Conservation (phyloP, 192 early-diverging fungal species). For the Backusella macrospora region DNA sequence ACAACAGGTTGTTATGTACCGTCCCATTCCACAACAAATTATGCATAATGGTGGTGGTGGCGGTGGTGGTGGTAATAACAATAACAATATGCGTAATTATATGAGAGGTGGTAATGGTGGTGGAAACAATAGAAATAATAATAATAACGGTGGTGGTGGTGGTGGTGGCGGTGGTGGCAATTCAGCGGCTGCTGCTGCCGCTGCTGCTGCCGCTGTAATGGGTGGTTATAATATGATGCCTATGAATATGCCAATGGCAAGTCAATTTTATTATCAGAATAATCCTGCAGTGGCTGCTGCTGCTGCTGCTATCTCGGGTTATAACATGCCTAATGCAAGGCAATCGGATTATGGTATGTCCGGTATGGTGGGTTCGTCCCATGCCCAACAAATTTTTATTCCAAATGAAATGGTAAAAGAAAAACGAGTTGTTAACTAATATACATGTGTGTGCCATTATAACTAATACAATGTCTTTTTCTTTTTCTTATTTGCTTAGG, state of each 20-base stretch:
- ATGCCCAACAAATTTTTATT: constrained; percentile 65
- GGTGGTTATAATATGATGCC: constrained; percentile 28
- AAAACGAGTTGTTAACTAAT: background rate
- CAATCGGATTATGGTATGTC: constrained; percentile 23
- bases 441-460: background rate
- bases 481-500: constrained; percentile 33
- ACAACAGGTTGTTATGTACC: constrained; percentile 72
- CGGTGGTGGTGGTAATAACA: background rate
- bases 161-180: background rate
- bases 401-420: constrained; percentile 62
- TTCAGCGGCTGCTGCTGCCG: constrained; percentile 9
- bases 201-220: constrained; percentile 3
- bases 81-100: background rate
- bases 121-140: background rate
- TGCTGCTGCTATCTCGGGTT: constrained; percentile 1
- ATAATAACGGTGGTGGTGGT: background rate
- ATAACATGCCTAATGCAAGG: constrained; percentile 11
- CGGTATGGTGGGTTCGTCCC: constrained; percentile 21
- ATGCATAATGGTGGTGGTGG: constrained; percentile 2
- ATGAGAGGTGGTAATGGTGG: background rate
- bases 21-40: constrained; percentile 52
- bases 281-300: background rate
- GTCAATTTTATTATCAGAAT: constrained; percentile 32
- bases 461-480: background rate
- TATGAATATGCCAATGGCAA: constrained; percentile 30